Evolutionary conservation across 139 green algal species (phyloP).

Genomic region (Chlamydomonas incerta): DNA sequence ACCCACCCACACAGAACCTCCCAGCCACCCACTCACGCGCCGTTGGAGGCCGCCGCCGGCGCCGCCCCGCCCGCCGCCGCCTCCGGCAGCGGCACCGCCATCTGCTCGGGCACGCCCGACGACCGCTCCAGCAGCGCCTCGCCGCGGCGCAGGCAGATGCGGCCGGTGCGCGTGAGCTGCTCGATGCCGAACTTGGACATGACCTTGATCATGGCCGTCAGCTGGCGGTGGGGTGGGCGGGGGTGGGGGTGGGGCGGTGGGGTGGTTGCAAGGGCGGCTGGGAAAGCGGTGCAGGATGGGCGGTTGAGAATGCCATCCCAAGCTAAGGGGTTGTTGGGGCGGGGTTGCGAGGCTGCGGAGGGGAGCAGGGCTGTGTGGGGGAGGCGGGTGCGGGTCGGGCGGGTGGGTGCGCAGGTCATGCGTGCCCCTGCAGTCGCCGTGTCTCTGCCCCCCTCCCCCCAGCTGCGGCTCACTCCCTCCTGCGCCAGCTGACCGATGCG

Average conservation of each 20-base stretch:
- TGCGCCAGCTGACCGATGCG: too few relatives aligned
- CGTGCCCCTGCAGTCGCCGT: too few relatives aligned
- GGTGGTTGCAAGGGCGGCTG: background rate
- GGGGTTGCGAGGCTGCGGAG: too few relatives aligned
- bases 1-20: background rate
- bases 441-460: too few relatives aligned
- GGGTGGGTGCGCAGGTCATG: too few relatives aligned
- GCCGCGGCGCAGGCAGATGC: slow-evolving; percentile 88
- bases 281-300: too few relatives aligned
- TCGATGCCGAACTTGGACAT: slow-evolving; percentile 86
- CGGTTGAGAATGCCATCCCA: too few relatives aligned
- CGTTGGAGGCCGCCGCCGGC: background rate
- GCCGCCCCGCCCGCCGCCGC: background rate
- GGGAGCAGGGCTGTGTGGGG: too few relatives aligned
- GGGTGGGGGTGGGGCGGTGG: background rate
- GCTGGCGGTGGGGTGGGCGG: slow-evolving; percentile 51
- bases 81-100: too few relatives aligned
- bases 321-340: too few relatives aligned
- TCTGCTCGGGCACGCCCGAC: slow-evolving; percentile 32
- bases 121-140: slow-evolving; percentile 71
- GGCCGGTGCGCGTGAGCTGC: slow-evolving; percentile 93
- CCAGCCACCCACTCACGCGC: background rate
- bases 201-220: slow-evolving; percentile 71
- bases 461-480: too few relatives aligned
- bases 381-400: too few relatives aligned